Percentiles rank a stretch among this genome's conserved stretches.
These are phyloP conservation scores for Helianthus tuberosus DNA, from an alignment of 129 eudicot species.

Conservation along the genomic window DNA sequence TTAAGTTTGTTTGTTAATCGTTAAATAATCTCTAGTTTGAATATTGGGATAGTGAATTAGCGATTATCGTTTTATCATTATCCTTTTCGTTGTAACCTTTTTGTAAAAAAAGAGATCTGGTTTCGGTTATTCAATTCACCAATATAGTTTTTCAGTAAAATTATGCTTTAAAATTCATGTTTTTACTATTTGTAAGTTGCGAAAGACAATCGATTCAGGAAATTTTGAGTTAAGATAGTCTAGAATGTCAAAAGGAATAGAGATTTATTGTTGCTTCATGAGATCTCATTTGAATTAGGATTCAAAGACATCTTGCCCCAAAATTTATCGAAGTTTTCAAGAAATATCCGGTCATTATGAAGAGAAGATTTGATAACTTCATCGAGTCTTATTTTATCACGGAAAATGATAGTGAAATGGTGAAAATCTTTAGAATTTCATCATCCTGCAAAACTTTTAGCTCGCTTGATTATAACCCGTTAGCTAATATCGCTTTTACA, in stretches of 20 bases:
- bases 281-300: conserved; percentile 37
- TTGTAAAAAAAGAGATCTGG: no score
- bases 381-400: conserved; percentile 11
- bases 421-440: conserved; percentile 16
- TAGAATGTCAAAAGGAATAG: background rate
- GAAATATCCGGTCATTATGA: conserved; percentile 16
- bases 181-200: background rate
- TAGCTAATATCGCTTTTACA: conserved; percentile 17
- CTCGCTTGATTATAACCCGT: background rate
- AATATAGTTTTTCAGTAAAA: background rate
- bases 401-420: conserved; percentile 28
- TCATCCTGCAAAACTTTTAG: background rate
- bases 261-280: conserved; percentile 17
- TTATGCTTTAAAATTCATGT: background rate
- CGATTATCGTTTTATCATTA: no score
- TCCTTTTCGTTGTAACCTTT: no score
- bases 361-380: conserved; percentile 30
- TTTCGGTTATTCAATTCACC: no score
- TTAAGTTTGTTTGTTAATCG: no score
- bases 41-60: no score
- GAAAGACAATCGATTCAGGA: conserved; percentile 7
- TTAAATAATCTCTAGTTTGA: no score
- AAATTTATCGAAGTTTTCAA: conserved; percentile 22
- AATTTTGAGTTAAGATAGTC: background rate
- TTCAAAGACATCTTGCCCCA: conserved; percentile 25